Evolutionary conservation across 1,284 basidiomycete genomes (phyloP), one percentile per base, ranked within the genome.

Genomic region (Cryptococcus sp.): DNA sequence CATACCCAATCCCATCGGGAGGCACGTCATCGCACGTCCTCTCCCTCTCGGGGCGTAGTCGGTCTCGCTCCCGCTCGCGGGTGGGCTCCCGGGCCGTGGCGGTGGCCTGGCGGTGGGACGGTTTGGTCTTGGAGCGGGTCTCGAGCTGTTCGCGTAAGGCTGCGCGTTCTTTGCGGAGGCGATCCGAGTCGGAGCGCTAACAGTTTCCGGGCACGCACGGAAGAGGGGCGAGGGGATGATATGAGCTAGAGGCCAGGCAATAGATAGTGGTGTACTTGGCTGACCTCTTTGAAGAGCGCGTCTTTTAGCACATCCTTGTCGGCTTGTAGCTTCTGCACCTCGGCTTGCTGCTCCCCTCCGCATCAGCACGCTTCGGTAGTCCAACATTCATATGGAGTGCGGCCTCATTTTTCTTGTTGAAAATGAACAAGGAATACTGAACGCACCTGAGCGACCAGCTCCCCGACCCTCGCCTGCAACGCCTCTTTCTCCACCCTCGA

Each of bases 361-460:
- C 44, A n/a, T 21, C 44, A 45, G 24, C 13, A 21, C n/a, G 11
- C 45, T 46, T 11, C n/a, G n/a, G n/a, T 46, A 18, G 40, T n/a
- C 38, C 3, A 23, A 13, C 38, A 37, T n/a, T n/a, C n/a, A n/a
- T n/a, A n/a, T n/a, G n/a, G n/a, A n/a, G n/a, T n/a, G n/a, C n/a
- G n/a, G n/a, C n/a, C n/a, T n/a, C n/a, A n/a, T n/a, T n/a, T n/a
- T n/a, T n/a, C n/a, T n/a, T n/a, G n/a, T n/a, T n/a, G n/a, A n/a
- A n/a, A n/a, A n/a, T n/a, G n/a, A n/a, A n/a, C n/a, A n/a, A n/a
- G n/a, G n/a, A n/a, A n/a, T n/a, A n/a, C n/a, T n/a, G n/a, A n/a
- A 57, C 55, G 35, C 13, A 58, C 52, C 46, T 58, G 52, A 33
- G 38, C 44, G 4, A 47, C 44, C 4, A 63, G 44, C 46, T 66